Evolutionary conservation across 2,329 filamentous ascomycete genomes (phyloP).

Genomic region (Epichloe baconii): DNA sequence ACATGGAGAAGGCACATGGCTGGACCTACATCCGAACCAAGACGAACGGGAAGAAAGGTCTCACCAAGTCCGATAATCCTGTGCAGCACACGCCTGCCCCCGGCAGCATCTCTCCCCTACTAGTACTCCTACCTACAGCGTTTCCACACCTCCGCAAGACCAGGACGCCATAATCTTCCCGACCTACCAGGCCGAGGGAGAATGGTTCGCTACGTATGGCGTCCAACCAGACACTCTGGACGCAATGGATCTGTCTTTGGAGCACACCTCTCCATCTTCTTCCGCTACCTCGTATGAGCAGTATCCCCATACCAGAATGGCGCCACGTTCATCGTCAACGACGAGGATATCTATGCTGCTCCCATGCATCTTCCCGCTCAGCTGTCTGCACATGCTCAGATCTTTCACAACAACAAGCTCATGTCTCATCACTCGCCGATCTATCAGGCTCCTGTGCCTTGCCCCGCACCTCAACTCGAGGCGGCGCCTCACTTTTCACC

Average conservation of each 20-base stretch:
- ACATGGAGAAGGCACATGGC: slow-evolving; percentile 94
- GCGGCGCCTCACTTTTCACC: slow-evolving; percentile 49
- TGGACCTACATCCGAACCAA: slow-evolving; percentile 89
- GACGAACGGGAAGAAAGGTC: slow-evolving; percentile 62
- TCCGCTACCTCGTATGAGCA: slow-evolving; percentile 31
- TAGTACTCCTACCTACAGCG: slow-evolving; percentile 34
- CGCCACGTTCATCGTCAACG: slow-evolving; percentile 46
- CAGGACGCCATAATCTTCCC: slow-evolving; percentile 28
- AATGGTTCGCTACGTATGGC: slow-evolving; percentile 28
- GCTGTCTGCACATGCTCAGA: slow-evolving; percentile 20
- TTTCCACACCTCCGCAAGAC: slow-evolving; percentile 46
- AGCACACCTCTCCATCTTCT: slow-evolving; percentile 24
- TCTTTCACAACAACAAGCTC: slow-evolving; percentile 28
- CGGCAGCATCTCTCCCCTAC: slow-evolving; percentile 51
- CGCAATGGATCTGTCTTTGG: slow-evolving; percentile 26
- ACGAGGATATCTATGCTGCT: slow-evolving; percentile 50
- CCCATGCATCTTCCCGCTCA: slow-evolving; percentile 43
- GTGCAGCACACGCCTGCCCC: slow-evolving; percentile 44
- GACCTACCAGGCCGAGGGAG: slow-evolving; percentile 31
- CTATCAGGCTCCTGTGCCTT: slow-evolving; percentile 16
- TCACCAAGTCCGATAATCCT: slow-evolving; percentile 32
- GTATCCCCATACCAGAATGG: slow-evolving; percentile 49
- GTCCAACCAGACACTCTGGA: slow-evolving; percentile 23
- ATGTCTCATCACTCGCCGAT: slow-evolving; percentile 28
- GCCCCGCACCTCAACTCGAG: slow-evolving; percentile 8